These are phyloP conservation scores for Talaromyces rugulosus DNA, from an alignment of 2,329 filamentous ascomycete species.

Conservation along the genomic window DNA sequence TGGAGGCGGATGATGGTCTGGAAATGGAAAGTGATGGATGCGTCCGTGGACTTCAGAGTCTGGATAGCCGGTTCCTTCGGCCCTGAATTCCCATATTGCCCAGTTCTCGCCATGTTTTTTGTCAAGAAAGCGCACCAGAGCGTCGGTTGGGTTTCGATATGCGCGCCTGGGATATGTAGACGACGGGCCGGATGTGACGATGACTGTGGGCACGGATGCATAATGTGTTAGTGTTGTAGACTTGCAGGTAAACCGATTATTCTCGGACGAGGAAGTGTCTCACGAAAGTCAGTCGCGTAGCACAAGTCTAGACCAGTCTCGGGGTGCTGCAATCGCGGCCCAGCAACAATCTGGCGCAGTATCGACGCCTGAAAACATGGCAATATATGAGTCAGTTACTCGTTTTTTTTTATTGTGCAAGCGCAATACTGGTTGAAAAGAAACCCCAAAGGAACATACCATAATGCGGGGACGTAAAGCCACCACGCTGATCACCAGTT, in stretches of 20 bases:
- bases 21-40: conserved; percentile 90
- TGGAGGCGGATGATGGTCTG: conserved; percentile 93
- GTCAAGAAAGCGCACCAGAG: conserved; percentile 84
- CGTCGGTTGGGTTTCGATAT: conserved; percentile 88
- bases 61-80: conserved; percentile 92
- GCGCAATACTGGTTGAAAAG: background rate
- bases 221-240: background rate
- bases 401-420: background rate
- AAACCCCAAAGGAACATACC: background rate
- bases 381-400: background rate
- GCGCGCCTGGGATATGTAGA: conserved; percentile 85
- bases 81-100: conserved; percentile 97
- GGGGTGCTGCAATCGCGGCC: conserved; percentile 75
- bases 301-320: conserved; percentile 90
- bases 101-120: conserved; percentile 76
- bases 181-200: conserved; percentile 78
- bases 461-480: background rate
- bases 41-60: conserved; percentile 82
- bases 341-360: conserved; percentile 85
- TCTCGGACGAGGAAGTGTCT: conserved; percentile 1
- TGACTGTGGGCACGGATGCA: conserved; percentile 37
- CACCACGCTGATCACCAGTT: background rate
- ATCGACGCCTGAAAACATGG: conserved; percentile 57
- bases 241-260: background rate
- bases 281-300: conserved; percentile 80